Percentiles rank a stretch among this genome's conserved stretches.
phyloP scores from a whole-genome alignment of 2,329 filamentous ascomycete genomes.

The Pseudocercospora cruenta region DNA sequence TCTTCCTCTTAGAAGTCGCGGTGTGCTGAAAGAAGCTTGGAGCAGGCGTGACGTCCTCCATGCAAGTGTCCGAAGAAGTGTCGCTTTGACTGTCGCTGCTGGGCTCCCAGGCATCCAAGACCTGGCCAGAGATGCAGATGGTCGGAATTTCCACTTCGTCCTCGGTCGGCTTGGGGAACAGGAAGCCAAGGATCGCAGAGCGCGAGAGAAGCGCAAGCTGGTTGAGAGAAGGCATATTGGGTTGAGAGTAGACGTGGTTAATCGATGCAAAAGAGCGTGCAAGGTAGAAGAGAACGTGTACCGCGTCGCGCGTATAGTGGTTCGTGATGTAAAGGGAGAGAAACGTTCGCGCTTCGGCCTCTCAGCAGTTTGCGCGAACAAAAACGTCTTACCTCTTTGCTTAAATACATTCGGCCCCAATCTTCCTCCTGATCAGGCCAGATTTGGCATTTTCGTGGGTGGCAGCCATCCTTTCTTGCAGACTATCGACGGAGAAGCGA shows the following conservation, averaged over 20 bases:
- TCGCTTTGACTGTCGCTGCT: constrained; percentile 1
- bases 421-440: not conserved
- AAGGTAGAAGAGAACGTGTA: not conserved
- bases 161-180: not conserved
- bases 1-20: not conserved
- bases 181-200: not conserved
- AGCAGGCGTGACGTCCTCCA: not conserved
- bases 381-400: not conserved
- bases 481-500: constrained; percentile 6
- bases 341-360: not conserved
- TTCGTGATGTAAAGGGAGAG: not conserved
- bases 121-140: constrained; percentile 4
- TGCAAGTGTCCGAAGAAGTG: not conserved
- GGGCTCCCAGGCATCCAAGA: not conserved
- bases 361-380: not conserved
- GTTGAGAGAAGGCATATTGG: not conserved
- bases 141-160: constrained; percentile 1
- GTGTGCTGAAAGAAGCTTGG: not conserved
- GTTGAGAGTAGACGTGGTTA: not conserved
- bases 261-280: not conserved
- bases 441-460: not conserved
- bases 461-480: constrained; percentile 1
- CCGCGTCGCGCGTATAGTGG: not conserved
- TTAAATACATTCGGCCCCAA: constrained; percentile 7
- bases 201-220: constrained; percentile 5